Percentiles rank a stretch among this genome's conserved stretches.
These are phyloP conservation scores for Yarrowia sp. DNA, from an alignment of 805 yeast species.

Conservation along the genomic window DNA sequence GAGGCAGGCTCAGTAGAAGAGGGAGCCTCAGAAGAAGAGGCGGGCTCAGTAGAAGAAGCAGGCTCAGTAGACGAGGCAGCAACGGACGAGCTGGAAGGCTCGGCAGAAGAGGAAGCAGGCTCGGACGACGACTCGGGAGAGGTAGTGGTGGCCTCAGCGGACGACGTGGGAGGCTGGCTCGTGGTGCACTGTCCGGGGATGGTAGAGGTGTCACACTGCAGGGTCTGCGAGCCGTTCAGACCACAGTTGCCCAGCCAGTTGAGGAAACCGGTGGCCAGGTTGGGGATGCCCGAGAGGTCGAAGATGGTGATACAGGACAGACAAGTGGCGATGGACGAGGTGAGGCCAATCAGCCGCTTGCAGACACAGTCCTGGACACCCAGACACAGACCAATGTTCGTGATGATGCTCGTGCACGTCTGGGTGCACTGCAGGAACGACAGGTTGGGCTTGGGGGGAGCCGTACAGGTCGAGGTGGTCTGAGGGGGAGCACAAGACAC, in stretches of 20 bases:
- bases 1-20: neutral
- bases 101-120: neutral
- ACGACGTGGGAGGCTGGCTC: neutral
- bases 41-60: neutral
- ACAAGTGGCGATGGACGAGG: neutral
- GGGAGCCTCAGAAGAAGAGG: neutral
- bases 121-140: neutral
- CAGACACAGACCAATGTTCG: neutral
- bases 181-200: slow-evolving; percentile 6
- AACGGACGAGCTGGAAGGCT: neutral
- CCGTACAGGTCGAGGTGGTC: neutral
- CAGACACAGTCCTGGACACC: neutral
- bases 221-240: neutral
- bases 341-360: neutral
- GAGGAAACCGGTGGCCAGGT: neutral
- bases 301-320: slow-evolving; percentile 8
- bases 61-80: neutral
- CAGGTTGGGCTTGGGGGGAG: neutral
- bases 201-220: slow-evolving; percentile 12
- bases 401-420: slow-evolving; percentile 7
- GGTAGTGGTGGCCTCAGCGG: neutral
- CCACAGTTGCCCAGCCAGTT: slow-evolving; percentile 19
- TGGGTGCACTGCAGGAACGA: neutral
- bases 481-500: slow-evolving; percentile 11
- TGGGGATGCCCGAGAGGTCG: neutral